A percentile compares a stretch with the other conserved stretches of the same genome.
phyloP scores from a whole-genome alignment of 2,329 filamentous ascomycete species.

The Paraphoma chrysanthemicola region DNA sequence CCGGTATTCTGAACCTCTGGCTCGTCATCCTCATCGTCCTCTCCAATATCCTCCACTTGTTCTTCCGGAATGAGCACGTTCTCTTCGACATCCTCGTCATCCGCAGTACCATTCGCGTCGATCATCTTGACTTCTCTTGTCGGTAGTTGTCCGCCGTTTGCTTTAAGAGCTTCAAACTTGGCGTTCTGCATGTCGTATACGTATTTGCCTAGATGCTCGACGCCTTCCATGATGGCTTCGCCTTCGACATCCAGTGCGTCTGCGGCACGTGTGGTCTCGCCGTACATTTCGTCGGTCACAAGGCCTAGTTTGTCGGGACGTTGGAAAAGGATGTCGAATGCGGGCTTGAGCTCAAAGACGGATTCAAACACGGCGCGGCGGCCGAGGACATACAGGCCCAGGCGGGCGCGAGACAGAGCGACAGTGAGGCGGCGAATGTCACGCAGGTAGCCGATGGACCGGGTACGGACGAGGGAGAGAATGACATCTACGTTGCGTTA shows the following conservation, averaged over 20 bases:
- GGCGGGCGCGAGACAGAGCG: slow-evolving; percentile 86
- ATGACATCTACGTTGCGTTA: slow-evolving; percentile 73
- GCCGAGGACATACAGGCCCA: slow-evolving; percentile 92
- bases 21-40: slow-evolving; percentile 10
- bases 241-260: slow-evolving; percentile 54
- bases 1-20: neutral
- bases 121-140: slow-evolving; percentile 47
- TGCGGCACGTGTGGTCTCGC: slow-evolving; percentile 63
- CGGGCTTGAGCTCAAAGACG: slow-evolving; percentile 85
- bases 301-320: slow-evolving; percentile 83
- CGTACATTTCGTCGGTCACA: slow-evolving; percentile 84
- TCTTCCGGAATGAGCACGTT: slow-evolving; percentile 34
- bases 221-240: slow-evolving; percentile 78
- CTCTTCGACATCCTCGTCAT: slow-evolving; percentile 37
- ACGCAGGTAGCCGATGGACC: slow-evolving; percentile 87
- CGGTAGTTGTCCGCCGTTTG: slow-evolving; percentile 41
- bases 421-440: slow-evolving; percentile 94
- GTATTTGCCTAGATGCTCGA: slow-evolving; percentile 95
- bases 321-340: slow-evolving; percentile 79
- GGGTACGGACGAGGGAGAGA: slow-evolving; percentile 88
- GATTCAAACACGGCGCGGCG: slow-evolving; percentile 87
- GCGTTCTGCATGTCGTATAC: slow-evolving; percentile 94
- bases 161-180: slow-evolving; percentile 66
- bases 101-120: slow-evolving; percentile 36
- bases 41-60: slow-evolving; percentile 1